Conservation (phyloP, 768 basidiomycete species). For the Tulasnella sp. region DNA sequence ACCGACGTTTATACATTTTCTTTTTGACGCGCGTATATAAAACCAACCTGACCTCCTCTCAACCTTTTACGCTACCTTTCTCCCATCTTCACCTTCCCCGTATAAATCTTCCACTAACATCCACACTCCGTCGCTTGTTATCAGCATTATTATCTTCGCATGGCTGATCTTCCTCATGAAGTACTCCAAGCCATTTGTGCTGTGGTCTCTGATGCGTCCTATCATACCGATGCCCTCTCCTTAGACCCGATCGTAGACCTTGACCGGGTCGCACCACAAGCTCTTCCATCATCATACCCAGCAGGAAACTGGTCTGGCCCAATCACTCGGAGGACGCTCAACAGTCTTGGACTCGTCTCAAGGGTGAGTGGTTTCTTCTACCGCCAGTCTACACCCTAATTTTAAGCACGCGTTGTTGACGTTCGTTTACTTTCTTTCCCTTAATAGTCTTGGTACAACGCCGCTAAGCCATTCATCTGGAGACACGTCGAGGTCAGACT, state of each 20-base stretch:
- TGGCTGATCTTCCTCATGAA: constrained; percentile 31
- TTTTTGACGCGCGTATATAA: not conserved
- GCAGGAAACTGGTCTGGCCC: constrained; percentile 60
- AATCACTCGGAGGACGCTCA: constrained; percentile 51
- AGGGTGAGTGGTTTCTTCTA: constrained; percentile 27
- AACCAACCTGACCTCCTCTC: not conserved
- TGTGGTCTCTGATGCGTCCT: constrained; percentile 53
- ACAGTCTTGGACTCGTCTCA: constrained; percentile 65
- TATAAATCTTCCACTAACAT: not conserved
- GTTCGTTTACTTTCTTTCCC: not conserved
- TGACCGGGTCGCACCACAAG: constrained; percentile 38
- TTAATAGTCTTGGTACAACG: constrained; percentile 53
- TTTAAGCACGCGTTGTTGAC: not conserved
- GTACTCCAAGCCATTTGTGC: constrained; percentile 63
- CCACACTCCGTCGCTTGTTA: not conserved
- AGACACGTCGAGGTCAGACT: constrained; percentile 70
- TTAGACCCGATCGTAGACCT: constrained; percentile 58
- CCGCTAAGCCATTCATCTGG: constrained; percentile 86
- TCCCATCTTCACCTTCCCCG: not conserved
- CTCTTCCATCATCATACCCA: constrained; percentile 64
- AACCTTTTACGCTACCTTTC: not conserved
- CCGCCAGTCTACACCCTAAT: not conserved
- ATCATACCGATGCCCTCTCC: constrained; percentile 45
- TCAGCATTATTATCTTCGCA: not conserved
- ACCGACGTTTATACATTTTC: not conserved